These are phyloP conservation scores for Gastrodia elata DNA, from an alignment of 106 monocot genomes.

Conservation along the genomic window DNA sequence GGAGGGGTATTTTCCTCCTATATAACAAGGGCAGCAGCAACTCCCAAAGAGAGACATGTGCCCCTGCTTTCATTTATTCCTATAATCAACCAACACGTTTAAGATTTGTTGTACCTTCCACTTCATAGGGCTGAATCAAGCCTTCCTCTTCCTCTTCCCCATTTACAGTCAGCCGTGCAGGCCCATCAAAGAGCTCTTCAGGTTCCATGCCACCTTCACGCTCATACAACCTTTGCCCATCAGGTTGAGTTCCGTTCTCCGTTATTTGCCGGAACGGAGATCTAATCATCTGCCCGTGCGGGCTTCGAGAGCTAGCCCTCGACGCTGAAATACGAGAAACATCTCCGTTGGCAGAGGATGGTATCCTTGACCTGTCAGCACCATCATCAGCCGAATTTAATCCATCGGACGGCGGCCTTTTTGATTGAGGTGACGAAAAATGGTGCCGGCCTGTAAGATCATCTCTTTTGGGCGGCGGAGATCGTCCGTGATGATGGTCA, in stretches of 20 bases:
- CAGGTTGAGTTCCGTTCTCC: slow-evolving; percentile 13
- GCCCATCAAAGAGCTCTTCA: not conserved
- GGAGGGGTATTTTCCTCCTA: no score
- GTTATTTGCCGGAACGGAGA: not conserved
- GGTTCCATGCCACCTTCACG: not conserved
- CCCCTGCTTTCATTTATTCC: not conserved
- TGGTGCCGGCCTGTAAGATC: not conserved
- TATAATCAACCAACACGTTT: not conserved
- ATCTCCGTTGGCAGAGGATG: not conserved
- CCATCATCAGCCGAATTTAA: not conserved
- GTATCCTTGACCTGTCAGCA: slow-evolving; percentile 3
- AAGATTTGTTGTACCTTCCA: not conserved
- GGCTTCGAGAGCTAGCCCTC: slow-evolving; percentile 4
- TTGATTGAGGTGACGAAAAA: no score
- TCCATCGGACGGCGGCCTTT: not conserved
- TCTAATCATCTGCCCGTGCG: not conserved
- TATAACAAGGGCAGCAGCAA: not conserved
- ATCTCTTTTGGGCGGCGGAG: not conserved
- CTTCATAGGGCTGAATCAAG: slow-evolving; percentile 38
- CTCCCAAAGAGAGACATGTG: not conserved
- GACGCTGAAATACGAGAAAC: not conserved
- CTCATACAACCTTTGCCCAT: not conserved
- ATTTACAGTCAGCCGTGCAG: not conserved
- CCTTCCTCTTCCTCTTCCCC: slow-evolving; percentile 51
- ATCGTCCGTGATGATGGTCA: not conserved